phyloP scores from a whole-genome alignment of 1,139 yeast genomes.

The Hemisphaericaspora xylanilytica region DNA sequence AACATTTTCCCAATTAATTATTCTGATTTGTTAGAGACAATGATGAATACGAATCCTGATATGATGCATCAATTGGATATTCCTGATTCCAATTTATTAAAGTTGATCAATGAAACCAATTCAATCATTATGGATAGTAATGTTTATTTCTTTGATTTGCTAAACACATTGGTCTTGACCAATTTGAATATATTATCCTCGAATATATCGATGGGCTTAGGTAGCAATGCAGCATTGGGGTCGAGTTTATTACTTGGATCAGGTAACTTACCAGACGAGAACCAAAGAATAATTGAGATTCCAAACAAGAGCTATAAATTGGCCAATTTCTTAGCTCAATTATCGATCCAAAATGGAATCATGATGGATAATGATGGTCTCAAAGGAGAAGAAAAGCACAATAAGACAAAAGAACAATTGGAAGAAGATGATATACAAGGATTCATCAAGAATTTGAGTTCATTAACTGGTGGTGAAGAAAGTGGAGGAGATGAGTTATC shows the following conservation, averaged over 20 bases:
- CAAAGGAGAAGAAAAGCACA: constrained; percentile 3
- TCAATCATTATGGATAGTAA: constrained; percentile 27
- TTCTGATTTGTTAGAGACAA: constrained; percentile 43
- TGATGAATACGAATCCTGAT: constrained; percentile 46
- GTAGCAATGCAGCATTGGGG: constrained; percentile 14
- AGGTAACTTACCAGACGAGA: constrained; percentile 9
- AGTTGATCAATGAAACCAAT: constrained; percentile 46
- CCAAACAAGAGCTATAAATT: constrained; percentile 45
- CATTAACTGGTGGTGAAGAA: neutral
- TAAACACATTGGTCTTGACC: constrained; percentile 26
- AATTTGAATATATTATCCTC: constrained; percentile 30
- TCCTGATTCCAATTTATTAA: constrained; percentile 41
- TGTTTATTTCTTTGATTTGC: constrained; percentile 32
- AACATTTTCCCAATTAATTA: constrained; percentile 44
- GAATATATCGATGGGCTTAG: constrained; percentile 26
- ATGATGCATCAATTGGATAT: constrained; percentile 38
- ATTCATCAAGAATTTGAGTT: constrained; percentile 14
- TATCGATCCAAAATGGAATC: constrained; percentile 63
- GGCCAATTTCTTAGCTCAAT: constrained; percentile 67
- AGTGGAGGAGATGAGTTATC: constrained; percentile 39
- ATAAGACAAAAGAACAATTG: constrained; percentile 3
- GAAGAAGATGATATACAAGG: constrained; percentile 35
- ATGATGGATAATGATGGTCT: constrained; percentile 44
- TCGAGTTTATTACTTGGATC: constrained; percentile 13
- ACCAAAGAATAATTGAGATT: constrained; percentile 19